Base-by-base conservation (phyloP, 208 protist species). In the Trypanosoma scelopori region DNA sequence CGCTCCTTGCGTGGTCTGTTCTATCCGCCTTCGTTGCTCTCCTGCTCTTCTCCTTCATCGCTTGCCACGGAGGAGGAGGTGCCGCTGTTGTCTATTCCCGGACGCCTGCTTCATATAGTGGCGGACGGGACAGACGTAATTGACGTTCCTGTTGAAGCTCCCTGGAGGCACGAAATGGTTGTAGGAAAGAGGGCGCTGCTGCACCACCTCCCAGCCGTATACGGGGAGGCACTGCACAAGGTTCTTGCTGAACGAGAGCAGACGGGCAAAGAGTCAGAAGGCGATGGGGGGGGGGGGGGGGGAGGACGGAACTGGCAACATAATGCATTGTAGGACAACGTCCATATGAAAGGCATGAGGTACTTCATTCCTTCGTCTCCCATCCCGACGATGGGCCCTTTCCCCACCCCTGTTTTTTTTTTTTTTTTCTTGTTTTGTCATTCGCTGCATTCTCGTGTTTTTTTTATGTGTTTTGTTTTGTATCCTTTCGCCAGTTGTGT, bases 1-100 rank as follows among this genome's bases (percentile, higher is more conserved):
- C 71, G 80, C 25, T 61, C 83, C 23, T 23, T 94, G 30, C 73
- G 43, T 27, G 69, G 81, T 15, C 64, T 77, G 13, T 71, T 71
- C 51, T 60, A 47, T 25, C 46, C 52, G 45, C 30, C 52, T 1
- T 48, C 63, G 13, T 37, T 9, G 9, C 5, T 37, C 9, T 37
- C 32, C 5, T 37, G 32, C 9, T 9, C 32, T 11, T 16, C 51
- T 18, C 16, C 22, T 6, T 20, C 23, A 32, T 11, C 20, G 18
- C 22, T 48, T n/a, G 47, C 49, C 22, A 39, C 46, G 5, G 65
- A 43, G n/a, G 76, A 73, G 48, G 55, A 43, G 12, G 37, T 84
- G 52, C 74, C 69, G 3, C 61, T 55, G 28, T 58, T 81, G 18
- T 55, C 65, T 12, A 39, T 78, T 30, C 74, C 79, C 6, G 79